Evolutionary conservation across 2,329 filamentous ascomycete species (phyloP).

Genomic region (Hypoxylon sp.): DNA sequence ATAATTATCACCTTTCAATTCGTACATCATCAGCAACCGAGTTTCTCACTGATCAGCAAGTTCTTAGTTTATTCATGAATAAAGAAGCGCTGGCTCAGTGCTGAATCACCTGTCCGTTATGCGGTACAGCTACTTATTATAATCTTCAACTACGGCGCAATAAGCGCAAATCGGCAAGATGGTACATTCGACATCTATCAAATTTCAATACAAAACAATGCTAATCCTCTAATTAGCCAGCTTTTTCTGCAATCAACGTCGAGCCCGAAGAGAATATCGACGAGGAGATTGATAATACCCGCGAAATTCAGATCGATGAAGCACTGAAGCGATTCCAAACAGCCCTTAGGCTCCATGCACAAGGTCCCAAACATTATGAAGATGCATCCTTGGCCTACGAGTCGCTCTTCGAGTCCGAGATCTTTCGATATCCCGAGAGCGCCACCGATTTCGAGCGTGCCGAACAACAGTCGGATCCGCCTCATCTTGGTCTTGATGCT

Average conservation of each 20-base stretch:
- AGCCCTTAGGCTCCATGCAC: conserved; percentile 90
- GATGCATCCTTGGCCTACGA: conserved; percentile 87
- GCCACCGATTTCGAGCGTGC: conserved; percentile 85
- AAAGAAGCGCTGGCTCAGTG: not conserved
- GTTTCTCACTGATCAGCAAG: too few species aligned
- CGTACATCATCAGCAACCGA: not conserved
- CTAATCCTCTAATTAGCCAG: conserved; percentile 61
- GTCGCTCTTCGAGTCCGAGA: conserved; percentile 88
- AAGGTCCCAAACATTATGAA: conserved; percentile 81
- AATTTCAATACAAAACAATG: not conserved
- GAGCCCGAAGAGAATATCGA: conserved; percentile 92
- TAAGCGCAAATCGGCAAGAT: conserved; percentile 32
- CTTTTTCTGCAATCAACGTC: conserved; percentile 92
- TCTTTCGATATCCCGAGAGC: conserved; percentile 92
- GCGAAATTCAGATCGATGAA: conserved; percentile 96
- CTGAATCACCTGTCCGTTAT: conserved; percentile 13
- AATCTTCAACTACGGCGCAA: conserved; percentile 9
- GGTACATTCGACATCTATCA: conserved; percentile 17
- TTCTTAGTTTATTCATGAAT: not conserved
- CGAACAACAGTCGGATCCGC: conserved; percentile 67
- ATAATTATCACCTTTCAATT: conserved; percentile 5
- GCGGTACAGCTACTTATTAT: conserved; percentile 10
- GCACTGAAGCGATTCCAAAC: conserved; percentile 94
- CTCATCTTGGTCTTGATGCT: conserved; percentile 63
- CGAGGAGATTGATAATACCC: conserved; percentile 93